Conservation (phyloP, 441 rosid species). For the Croton setiger region DNA sequence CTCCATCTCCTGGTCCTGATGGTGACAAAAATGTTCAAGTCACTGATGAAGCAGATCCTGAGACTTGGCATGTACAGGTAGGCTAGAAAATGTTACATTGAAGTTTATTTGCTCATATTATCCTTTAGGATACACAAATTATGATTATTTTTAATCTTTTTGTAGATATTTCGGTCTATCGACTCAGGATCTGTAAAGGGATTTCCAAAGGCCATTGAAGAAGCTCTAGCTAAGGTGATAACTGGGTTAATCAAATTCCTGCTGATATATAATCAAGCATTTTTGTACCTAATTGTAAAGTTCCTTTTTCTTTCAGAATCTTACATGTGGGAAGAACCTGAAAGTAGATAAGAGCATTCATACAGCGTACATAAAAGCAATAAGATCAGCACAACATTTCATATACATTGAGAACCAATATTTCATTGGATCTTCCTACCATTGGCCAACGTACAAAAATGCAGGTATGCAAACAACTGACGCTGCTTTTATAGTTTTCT, state of each 20-base stretch:
- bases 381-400: conserved; percentile 69
- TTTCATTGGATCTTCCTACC: conserved; percentile 63
- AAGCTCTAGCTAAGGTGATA: conserved; percentile 55
- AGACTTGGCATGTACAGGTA: conserved; percentile 82
- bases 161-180: conserved; percentile 63
- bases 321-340: conserved; percentile 62
- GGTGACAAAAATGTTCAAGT: conserved; percentile 38
- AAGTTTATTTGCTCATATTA: conserved; percentile 7
- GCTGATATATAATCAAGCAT: background rate
- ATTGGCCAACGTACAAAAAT: conserved; percentile 70
- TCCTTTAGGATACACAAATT: background rate
- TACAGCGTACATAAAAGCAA: conserved; percentile 60
- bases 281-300: background rate
- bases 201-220: conserved; percentile 49
- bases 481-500: background rate
- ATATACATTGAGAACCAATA: conserved; percentile 79
- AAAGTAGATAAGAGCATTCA: conserved; percentile 77
- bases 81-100: conserved; percentile 1
- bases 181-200: conserved; percentile 72
- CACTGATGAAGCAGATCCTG: conserved; percentile 45
- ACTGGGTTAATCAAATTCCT: background rate
- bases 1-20: conserved; percentile 42
- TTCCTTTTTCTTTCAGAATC: conserved; percentile 38
- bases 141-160: conserved; percentile 15
- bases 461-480: conserved; percentile 47